These are phyloP conservation scores for Tulasnella sp. DNA, from an alignment of 768 basidiomycete genomes.

Conservation along the genomic window DNA sequence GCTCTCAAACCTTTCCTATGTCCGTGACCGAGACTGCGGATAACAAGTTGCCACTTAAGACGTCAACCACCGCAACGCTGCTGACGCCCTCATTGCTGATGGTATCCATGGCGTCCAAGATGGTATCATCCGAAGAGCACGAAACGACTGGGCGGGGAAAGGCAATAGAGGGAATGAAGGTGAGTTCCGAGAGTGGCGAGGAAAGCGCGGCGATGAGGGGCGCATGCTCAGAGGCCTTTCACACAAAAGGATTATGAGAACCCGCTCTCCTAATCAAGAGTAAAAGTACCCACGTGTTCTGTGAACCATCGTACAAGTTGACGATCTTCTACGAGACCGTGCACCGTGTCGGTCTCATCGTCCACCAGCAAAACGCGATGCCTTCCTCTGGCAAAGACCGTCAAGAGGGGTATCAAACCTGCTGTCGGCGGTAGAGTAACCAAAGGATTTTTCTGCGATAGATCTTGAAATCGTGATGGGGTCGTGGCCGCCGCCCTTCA, in stretches of 20 bases:
- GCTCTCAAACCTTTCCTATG: conserved; percentile 54
- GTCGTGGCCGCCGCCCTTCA: conserved; percentile 9
- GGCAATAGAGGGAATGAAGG: conserved; percentile 1
- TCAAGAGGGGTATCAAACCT: conserved; percentile 52
- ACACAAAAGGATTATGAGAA: background rate
- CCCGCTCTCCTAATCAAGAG: background rate
- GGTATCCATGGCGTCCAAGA: conserved; percentile 72
- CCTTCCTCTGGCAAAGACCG: conserved; percentile 58
- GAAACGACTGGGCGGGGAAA: conserved; percentile 47
- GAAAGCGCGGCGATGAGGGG: conserved; percentile 1
- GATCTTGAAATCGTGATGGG: conserved; percentile 39
- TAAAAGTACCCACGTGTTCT: conserved; percentile 17
- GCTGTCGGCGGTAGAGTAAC: conserved; percentile 56
- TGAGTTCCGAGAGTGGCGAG: conserved; percentile 9
- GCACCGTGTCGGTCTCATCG: conserved; percentile 30
- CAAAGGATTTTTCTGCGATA: conserved; percentile 79
- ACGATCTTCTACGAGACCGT: conserved; percentile 66
- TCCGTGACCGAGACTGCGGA: conserved; percentile 80
- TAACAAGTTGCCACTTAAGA: conserved; percentile 51
- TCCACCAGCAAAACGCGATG: conserved; percentile 58
- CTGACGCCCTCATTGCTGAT: conserved; percentile 85
- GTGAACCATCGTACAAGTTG: conserved; percentile 23
- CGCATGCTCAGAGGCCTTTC: conserved; percentile 2
- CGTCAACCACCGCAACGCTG: conserved; percentile 68
- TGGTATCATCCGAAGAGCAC: conserved; percentile 49